Base-by-base conservation (phyloP, 805 yeast genomes). In the Candida adriatica region DNA sequence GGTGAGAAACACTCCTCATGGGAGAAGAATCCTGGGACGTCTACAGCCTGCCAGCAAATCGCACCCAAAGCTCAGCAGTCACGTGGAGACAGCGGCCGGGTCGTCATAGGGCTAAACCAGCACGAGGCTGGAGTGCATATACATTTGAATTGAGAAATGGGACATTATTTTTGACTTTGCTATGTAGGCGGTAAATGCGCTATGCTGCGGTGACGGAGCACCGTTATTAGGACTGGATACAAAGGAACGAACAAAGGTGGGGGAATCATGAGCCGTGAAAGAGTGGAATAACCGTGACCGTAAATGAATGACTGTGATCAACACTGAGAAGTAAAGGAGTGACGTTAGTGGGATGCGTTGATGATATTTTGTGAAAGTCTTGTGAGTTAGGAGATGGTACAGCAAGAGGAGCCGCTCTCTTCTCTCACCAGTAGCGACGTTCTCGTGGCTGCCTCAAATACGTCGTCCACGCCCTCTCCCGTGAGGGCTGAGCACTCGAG, bases 391-490 rank as follows among this genome's bases (percentile, higher is more conserved):
- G 25, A 23, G 15, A 23, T n/a, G 13, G 14, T 48, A 40, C 75
- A 69, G 39, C 75, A 69, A 3, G 59, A 51, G 4, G 64, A 35
- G 14, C 40, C 34, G 4, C 17, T 18, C 18, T 64, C 65, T 29
- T 68, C 62, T 30, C 67, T 64, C 14, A 73, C 70, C 25, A 86
- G 58, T 34, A 86, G 59, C 50, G 92, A 79, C 4, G 88, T 78
- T 45, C 96, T 67, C 1, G 95, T 84, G 11, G 96, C 96, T 30
- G 75, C 74, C 58, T 88, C 96, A 55, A 88, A 87, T 3, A 88
- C 88, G 51, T 84, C 94, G 56, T 87, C 96, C 15, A 88, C 96
- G 9, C 94, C 94, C 52, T 85, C 95, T 5, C 96, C 96, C 2
- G 95, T 84, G 43, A 88, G 62, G 1, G 96, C 86, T 29, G 94